Conservation (phyloP, 1,284 basidiomycete species). For the Athelia sp. region DNA sequence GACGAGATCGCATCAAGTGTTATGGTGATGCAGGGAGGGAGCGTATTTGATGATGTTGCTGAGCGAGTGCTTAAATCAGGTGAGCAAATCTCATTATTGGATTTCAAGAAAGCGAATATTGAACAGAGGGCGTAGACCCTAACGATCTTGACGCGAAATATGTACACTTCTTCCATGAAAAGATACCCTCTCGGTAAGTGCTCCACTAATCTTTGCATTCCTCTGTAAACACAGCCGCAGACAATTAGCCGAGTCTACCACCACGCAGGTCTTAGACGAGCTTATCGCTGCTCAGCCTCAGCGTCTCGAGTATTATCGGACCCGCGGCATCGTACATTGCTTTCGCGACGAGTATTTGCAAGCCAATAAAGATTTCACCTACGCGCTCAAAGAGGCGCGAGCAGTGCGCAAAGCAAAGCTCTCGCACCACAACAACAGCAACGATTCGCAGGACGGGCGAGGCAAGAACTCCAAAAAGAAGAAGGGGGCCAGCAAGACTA, state of each 20-base stretch:
- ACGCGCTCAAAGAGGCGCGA: conserved; percentile 71
- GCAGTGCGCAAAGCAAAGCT: conserved; percentile 57
- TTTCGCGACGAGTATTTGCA: conserved; percentile 75
- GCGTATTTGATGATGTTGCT: conserved; percentile 81
- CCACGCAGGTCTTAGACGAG: conserved; percentile 66
- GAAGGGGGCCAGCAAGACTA: conserved; percentile 37
- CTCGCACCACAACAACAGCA: conserved; percentile 40
- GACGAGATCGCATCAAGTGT: conserved; percentile 86
- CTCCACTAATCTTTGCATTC: conserved; percentile 11
- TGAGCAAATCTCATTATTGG: conserved; percentile 27
- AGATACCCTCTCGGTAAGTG: conserved; percentile 78
- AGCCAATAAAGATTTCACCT: conserved; percentile 73
- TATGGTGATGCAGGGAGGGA: conserved; percentile 87
- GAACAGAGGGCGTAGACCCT: conserved; percentile 45
- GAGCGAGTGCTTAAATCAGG: conserved; percentile 73
- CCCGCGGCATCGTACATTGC: conserved; percentile 77
- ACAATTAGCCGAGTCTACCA: conserved; percentile 76
- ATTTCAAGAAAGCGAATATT: not conserved
- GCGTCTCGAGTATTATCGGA: conserved; percentile 74
- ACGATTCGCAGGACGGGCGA: conserved; percentile 32
- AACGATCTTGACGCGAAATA: conserved; percentile 74
- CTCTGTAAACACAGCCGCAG: conserved; percentile 31
- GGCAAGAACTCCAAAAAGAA: conserved; percentile 46
- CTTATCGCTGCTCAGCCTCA: conserved; percentile 68
- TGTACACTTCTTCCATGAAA: conserved; percentile 86